A percentile compares a stretch with the other conserved stretches of the same genome.
Conservation (phyloP, 2,329 filamentous ascomycete genomes). For the Cordyceps militaris region DNA sequence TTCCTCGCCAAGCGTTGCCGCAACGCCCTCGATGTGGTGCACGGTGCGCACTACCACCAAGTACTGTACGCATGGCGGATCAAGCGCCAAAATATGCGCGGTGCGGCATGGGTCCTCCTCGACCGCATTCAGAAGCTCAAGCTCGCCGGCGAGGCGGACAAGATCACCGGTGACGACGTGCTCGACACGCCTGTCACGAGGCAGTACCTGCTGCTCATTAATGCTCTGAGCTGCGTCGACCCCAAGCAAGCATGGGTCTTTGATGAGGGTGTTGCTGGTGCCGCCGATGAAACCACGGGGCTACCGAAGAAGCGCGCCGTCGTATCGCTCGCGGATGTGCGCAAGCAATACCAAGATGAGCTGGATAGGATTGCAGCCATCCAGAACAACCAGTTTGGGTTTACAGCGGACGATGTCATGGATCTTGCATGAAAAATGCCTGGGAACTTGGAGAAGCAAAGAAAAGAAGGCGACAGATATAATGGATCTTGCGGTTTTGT, state of each 20-base stretch:
- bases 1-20: conserved; percentile 67
- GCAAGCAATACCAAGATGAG: conserved; percentile 84
- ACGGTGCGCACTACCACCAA: conserved; percentile 75
- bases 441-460: neutral
- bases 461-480: neutral
- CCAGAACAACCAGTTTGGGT: conserved; percentile 82
- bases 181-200: conserved; percentile 60
- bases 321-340: conserved; percentile 76
- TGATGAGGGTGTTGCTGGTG: conserved; percentile 25
- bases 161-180: conserved; percentile 45
- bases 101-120: conserved; percentile 57
- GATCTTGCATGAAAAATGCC: conserved; percentile 35
- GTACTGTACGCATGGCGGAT: conserved; percentile 90
- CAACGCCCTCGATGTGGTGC: conserved; percentile 57
- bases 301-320: conserved; percentile 58
- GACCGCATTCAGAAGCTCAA: conserved; percentile 58
- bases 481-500: conserved; percentile 6
- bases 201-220: conserved; percentile 86
- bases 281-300: conserved; percentile 20
- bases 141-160: conserved; percentile 51
- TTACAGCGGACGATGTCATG: conserved; percentile 51
- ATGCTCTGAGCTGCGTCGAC: conserved; percentile 80
- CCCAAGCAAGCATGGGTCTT: conserved; percentile 75
- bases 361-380: conserved; percentile 83
- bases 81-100: conserved; percentile 77